Conservation (phyloP, 116 monocot genomes). For the Papilionanthe hybrid region DNA sequence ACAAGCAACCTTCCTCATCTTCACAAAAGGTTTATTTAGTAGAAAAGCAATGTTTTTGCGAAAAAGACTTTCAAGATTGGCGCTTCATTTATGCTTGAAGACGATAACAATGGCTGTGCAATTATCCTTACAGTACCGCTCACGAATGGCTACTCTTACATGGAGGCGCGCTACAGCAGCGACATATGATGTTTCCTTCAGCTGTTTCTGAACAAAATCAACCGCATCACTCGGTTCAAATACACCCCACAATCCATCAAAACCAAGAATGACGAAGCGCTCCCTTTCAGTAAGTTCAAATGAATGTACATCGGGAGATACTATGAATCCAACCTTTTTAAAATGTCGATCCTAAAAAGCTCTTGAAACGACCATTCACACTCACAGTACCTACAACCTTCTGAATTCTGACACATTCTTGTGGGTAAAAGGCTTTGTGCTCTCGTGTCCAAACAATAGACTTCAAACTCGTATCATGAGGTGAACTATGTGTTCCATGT, state of each 20-base stretch:
- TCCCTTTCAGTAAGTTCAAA: conserved; percentile 76
- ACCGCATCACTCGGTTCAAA: conserved; percentile 90
- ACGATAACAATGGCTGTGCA: conserved; percentile 74
- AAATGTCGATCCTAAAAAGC: conserved; percentile 94
- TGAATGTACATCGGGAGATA: conserved; percentile 79
- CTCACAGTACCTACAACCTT: conserved; percentile 80
- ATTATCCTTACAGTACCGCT: conserved; percentile 84
- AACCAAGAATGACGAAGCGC: conserved; percentile 75
- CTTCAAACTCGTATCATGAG: conserved; percentile 39
- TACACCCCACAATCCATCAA: conserved; percentile 91
- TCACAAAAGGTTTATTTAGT: too few relatives aligned
- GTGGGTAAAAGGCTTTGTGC: conserved; percentile 83
- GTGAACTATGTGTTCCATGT: conserved; percentile 12
- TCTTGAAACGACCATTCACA: conserved; percentile 83
- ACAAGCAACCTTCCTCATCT: too few relatives aligned
- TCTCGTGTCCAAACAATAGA: conserved; percentile 89
- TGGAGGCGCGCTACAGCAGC: conserved; percentile 57
- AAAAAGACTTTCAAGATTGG: too few relatives aligned
- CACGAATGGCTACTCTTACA: conserved; percentile 80
- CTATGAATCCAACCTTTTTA: conserved; percentile 87
- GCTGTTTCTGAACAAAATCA: conserved; percentile 73
- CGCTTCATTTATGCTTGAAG: conserved; percentile 33
- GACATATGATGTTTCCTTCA: conserved; percentile 72
- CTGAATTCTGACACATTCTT: conserved; percentile 75
- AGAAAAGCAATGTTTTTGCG: too few relatives aligned